phyloP scores from a whole-genome alignment of 352 stramenopile species.

The Thraustochytrium striatum region DNA sequence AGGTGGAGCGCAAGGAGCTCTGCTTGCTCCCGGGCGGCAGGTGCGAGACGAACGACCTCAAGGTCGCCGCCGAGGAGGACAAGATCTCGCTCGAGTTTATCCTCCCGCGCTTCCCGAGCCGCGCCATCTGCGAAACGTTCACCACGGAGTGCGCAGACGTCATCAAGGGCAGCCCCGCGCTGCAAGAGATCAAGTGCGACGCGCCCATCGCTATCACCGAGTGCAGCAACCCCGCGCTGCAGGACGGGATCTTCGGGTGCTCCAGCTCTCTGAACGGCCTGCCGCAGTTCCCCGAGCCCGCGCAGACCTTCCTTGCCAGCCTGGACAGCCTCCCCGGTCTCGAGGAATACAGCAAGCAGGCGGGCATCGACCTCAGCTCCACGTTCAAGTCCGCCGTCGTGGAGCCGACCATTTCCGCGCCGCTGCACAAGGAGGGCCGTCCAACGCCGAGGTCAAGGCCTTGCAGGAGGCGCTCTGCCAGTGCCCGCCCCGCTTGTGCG shows the following conservation, averaged over 20 bases:
- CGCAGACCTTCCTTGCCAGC: constrained; percentile 2
- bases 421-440: not conserved
- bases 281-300: constrained; percentile 8
- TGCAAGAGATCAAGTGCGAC: not conserved
- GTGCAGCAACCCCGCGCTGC: constrained; percentile 15
- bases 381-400: too few species aligned
- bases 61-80: not conserved
- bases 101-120: not conserved
- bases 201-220: not conserved
- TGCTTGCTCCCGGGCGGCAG: constrained; percentile 29
- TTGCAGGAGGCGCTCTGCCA: constrained; percentile 12
- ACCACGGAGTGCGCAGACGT: not conserved
- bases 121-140: not conserved
- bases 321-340: not conserved
- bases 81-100: constrained; percentile 2
- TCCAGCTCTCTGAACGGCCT: constrained; percentile 11
- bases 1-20: constrained; percentile 19
- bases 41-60: not conserved
- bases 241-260: constrained; percentile 17
- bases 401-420: constrained; percentile 17
- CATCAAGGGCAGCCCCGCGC: not conserved
- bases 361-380: too few species aligned
- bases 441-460: not conserved
- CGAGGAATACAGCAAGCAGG: not conserved
- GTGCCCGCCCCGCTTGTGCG: constrained; percentile 21